phyloP scores from a whole-genome alignment of 2,329 filamentous ascomycete genomes.

The Cryoendolithus antarcticus region DNA sequence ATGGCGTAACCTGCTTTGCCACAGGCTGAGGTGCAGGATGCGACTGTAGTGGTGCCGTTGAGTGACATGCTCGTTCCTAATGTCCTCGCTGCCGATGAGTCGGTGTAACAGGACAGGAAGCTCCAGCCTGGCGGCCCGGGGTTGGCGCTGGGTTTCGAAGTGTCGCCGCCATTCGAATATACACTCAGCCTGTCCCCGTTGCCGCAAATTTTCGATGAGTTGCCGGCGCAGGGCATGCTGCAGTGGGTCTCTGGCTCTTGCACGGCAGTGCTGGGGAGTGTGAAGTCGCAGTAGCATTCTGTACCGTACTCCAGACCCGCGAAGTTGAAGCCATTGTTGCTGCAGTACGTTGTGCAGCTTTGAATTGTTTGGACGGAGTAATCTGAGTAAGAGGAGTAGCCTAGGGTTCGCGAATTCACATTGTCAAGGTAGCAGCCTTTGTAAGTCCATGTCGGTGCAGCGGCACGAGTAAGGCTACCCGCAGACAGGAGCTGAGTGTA shows the following conservation, averaged over 20 bases:
- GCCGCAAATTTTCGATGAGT: conserved; percentile 8
- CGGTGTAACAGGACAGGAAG: conserved; percentile 1
- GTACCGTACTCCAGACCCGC: conserved; percentile 22
- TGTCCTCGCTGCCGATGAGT: conserved; percentile 1
- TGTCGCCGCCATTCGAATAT: conserved; percentile 5
- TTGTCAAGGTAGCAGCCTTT: conserved; percentile 19
- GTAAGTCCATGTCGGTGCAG: conserved; percentile 8
- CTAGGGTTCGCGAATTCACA: conserved; percentile 12
- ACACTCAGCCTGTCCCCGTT: conserved; percentile 8
- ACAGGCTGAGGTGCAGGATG: conserved; percentile 44
- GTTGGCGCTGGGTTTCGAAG: conserved; percentile 6
- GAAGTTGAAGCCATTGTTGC: conserved; percentile 15
- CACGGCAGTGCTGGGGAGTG: conserved; percentile 4
- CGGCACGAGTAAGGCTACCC: too few relatives aligned
- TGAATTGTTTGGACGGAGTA: conserved; percentile 17
- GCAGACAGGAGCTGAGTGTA: too few relatives aligned
- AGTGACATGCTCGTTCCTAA: conserved; percentile 28
- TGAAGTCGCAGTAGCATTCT: conserved; percentile 21
- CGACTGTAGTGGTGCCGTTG: conserved; percentile 30
- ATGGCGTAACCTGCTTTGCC: conserved; percentile 34
- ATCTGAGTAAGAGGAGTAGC: conserved; percentile 6
- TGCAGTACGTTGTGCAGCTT: conserved; percentile 19
- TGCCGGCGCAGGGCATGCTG: conserved; percentile 8
- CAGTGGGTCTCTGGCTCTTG: conserved; percentile 11
- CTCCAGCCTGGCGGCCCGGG: conserved; percentile 1